phyloP scores from a whole-genome alignment of 192 early-diverging fungal species.

The Coemansia biformis region DNA sequence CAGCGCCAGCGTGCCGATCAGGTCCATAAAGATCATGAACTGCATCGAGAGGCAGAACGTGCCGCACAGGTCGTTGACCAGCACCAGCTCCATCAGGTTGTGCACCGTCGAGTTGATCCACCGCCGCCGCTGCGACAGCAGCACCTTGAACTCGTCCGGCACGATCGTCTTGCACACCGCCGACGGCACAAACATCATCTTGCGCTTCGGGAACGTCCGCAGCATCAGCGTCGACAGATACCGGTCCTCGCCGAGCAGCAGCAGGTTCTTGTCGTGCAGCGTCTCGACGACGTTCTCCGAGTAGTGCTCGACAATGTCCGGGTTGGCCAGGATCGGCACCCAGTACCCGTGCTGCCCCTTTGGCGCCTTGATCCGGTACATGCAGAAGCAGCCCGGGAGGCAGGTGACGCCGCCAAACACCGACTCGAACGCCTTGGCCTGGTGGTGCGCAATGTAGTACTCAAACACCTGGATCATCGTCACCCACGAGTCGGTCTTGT shows the following conservation, averaged over 20 bases:
- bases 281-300: constrained; percentile 82
- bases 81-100: constrained; percentile 77
- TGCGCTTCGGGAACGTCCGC: constrained; percentile 85
- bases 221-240: constrained; percentile 95
- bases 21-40: constrained; percentile 93
- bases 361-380: constrained; percentile 80
- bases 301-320: constrained; percentile 79
- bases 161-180: constrained; percentile 91
- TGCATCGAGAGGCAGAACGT: constrained; percentile 90
- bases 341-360: constrained; percentile 70
- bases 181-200: constrained; percentile 90
- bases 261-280: constrained; percentile 89
- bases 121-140: constrained; percentile 80
- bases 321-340: constrained; percentile 80
- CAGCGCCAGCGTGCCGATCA: constrained; percentile 85
- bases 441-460: constrained; percentile 83
- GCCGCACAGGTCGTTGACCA: constrained; percentile 81
- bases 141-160: constrained; percentile 76
- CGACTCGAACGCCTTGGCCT: constrained; percentile 77
- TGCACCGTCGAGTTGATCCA: constrained; percentile 97
- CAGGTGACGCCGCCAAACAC: constrained; percentile 83
- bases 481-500: constrained; percentile 72
- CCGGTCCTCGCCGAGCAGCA: constrained; percentile 92
- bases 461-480: constrained; percentile 83
- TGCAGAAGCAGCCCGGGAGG: constrained; percentile 80